Conservation (phyloP, 2,329 filamentous ascomycete species). For the Paracamarosporium sp. region DNA sequence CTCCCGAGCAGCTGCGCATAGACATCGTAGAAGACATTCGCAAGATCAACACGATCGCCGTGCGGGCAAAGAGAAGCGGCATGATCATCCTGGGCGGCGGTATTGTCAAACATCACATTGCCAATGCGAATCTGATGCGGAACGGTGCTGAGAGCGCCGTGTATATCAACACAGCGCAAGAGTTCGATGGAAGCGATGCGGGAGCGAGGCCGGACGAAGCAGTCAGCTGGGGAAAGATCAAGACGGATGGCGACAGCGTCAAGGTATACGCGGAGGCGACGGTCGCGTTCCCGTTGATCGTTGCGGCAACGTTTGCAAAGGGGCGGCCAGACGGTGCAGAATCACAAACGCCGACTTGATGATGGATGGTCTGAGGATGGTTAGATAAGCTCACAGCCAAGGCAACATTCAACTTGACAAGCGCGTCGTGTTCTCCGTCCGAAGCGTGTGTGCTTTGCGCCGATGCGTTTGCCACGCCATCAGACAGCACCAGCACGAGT, state of each 20-base stretch:
- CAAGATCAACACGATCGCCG: constrained; percentile 88
- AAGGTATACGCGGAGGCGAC: constrained; percentile 79
- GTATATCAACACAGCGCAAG: constrained; percentile 96
- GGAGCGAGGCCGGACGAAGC: constrained; percentile 95
- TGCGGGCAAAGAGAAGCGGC: constrained; percentile 84
- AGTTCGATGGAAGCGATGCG: constrained; percentile 97
- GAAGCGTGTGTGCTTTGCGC: neutral
- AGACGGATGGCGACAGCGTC: constrained; percentile 82
- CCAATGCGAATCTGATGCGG: constrained; percentile 95
- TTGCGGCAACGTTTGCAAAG: constrained; percentile 70
- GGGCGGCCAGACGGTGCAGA: constrained; percentile 1
- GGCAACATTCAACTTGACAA: neutral
- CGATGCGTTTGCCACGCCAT: neutral
- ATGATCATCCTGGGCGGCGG: constrained; percentile 97
- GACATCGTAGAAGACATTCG: constrained; percentile 96
- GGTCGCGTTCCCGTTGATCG: constrained; percentile 70
- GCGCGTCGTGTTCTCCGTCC: neutral
- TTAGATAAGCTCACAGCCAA: neutral
- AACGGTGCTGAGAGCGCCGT: constrained; percentile 97
- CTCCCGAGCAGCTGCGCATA: constrained; percentile 79
- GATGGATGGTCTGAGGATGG: neutral
- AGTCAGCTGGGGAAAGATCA: constrained; percentile 99
- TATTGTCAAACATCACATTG: constrained; percentile 97
- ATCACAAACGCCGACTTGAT: neutral
- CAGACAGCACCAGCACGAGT: neutral